phyloP scores from a whole-genome alignment of 148 eudicot species.

The Rhododendron mucronatum region DNA sequence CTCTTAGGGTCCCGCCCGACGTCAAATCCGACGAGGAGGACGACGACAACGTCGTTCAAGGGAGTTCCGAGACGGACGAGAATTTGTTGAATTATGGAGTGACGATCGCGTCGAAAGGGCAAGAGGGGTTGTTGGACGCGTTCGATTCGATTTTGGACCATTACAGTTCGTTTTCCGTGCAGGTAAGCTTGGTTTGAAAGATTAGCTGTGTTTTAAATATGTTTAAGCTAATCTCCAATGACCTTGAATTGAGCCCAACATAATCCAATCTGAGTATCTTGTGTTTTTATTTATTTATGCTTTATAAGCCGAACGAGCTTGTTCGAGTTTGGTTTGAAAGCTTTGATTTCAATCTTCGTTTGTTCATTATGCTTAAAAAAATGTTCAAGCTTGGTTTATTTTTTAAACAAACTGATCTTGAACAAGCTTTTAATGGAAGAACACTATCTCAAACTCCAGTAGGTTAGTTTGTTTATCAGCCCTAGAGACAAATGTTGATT shows the following conservation, averaged over 20 bases:
- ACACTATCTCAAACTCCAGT: not conserved
- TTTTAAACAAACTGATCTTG: not conserved
- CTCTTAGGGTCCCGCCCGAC: conserved; percentile 37
- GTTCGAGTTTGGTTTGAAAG: too few species aligned
- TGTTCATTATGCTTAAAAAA: not conserved
- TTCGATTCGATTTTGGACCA: conserved; percentile 52
- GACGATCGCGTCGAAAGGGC: conserved; percentile 62
- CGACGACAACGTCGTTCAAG: conserved; percentile 1
- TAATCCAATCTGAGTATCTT: not conserved
- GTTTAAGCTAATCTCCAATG: not conserved
- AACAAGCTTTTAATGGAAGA: too few species aligned
- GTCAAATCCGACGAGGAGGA: conserved; percentile 9
- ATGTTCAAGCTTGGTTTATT: not conserved
- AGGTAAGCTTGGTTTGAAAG: conserved; percentile 8
- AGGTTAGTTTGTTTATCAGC: not conserved
- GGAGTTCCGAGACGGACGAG: conserved; percentile 23
- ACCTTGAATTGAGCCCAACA: not conserved
- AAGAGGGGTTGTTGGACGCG: conserved; percentile 29
- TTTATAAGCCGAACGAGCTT: too few species aligned
- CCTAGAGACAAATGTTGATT: not conserved
- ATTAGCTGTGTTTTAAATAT: too few species aligned
- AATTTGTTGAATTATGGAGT: conserved; percentile 59
- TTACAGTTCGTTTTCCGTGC: conserved; percentile 42
- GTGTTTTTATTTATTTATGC: too few species aligned
- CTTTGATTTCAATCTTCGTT: not conserved